phyloP scores from a whole-genome alignment of 164 flowering plant genomes.

The Vitis labrusca region DNA sequence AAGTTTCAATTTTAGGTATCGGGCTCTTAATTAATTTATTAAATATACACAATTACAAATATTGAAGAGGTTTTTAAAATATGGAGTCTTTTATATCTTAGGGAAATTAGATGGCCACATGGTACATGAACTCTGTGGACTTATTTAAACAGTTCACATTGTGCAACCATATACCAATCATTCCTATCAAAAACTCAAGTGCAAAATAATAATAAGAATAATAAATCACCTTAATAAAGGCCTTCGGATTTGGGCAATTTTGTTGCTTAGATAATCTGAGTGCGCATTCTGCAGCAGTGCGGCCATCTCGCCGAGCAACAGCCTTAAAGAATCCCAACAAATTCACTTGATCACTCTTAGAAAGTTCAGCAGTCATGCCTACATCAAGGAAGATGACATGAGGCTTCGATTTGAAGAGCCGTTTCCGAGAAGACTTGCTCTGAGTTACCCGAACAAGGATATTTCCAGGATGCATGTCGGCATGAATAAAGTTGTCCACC shows the following conservation, averaged over 20 bases:
- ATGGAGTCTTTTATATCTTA: no score
- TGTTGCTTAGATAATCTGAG: constrained; percentile 63
- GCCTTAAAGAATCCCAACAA: constrained; percentile 75
- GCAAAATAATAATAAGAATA: no score
- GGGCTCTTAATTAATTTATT: no score
- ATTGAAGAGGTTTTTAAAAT: no score
- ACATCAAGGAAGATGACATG: constrained; percentile 78
- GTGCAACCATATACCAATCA: no score
- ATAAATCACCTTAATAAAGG: constrained; percentile 57
- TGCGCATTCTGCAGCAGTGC: constrained; percentile 69
- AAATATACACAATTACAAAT: no score
- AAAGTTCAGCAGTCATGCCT: constrained; percentile 88
- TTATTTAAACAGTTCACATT: no score
- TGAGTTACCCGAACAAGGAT: constrained; percentile 59
- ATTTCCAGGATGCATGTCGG: constrained; percentile 92
- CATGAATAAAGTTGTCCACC: constrained; percentile 88
- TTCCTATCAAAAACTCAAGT: no score
- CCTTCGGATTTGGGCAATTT: constrained; percentile 67
- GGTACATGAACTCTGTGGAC: no score
- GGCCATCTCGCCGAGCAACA: constrained; percentile 72
- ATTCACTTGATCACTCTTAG: constrained; percentile 49
- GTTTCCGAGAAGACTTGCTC: constrained; percentile 36
- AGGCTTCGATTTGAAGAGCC: constrained; percentile 56
- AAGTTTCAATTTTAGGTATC: no score
- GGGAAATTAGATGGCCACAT: no score